A percentile compares a stretch with the other conserved stretches of the same genome.
phyloP scores from a whole-genome alignment of 2,329 filamentous ascomycete genomes.

The Hortaea werneckii region DNA sequence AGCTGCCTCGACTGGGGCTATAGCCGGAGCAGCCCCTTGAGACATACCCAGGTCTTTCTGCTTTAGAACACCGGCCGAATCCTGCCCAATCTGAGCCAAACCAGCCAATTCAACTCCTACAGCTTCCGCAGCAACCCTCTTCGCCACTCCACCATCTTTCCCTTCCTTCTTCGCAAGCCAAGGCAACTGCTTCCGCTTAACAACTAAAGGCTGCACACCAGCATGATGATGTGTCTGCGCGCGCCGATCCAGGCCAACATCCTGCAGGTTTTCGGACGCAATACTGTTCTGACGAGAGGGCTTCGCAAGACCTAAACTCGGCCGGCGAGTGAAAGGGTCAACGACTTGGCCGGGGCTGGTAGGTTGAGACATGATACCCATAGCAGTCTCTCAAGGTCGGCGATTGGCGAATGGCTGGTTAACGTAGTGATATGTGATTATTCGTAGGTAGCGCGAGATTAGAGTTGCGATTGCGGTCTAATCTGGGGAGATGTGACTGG shows the following conservation, averaged over 20 bases:
- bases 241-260: slow-evolving; percentile 1
- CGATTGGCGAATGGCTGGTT: too few relatives aligned
- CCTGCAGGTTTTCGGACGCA: background rate
- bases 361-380: slow-evolving; percentile 3
- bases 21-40: too few relatives aligned
- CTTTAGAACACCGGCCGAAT: too few relatives aligned
- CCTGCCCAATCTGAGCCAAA: too few relatives aligned
- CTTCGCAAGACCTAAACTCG: background rate
- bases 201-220: background rate
- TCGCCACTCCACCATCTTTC: too few relatives aligned
- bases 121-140: too few relatives aligned
- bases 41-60: too few relatives aligned
- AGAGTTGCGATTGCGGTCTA: background rate
- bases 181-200: slow-evolving; percentile 17
- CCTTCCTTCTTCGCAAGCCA: slow-evolving; percentile 8
- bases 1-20: too few relatives aligned
- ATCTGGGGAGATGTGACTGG: background rate
- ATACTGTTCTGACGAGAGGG: slow-evolving; percentile 1
- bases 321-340: background rate
- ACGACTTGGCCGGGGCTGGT: slow-evolving; percentile 2
- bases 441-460: background rate
- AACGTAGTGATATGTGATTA: background rate
- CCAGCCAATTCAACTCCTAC: too few relatives aligned
- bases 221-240: background rate
- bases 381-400: background rate